These are phyloP conservation scores for Pseudonitzschia pungens DNA, from an alignment of 108 stramenopile species.

Conservation along the genomic window DNA sequence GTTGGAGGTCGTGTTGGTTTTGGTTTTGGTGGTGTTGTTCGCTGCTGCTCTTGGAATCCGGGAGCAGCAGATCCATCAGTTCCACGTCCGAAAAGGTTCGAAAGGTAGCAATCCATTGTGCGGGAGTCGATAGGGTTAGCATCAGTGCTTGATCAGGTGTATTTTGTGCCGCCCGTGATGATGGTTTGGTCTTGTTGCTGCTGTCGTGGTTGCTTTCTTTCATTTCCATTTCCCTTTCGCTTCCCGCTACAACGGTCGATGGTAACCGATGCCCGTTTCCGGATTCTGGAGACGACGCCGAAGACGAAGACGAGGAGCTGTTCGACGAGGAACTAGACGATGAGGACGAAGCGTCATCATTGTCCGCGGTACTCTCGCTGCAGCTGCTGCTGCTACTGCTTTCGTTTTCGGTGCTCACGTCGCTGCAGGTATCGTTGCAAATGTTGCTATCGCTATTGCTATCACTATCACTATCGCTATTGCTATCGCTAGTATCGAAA, in stretches of 20 bases:
- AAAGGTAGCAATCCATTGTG: conserved; percentile 17
- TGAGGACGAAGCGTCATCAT: too few relatives aligned
- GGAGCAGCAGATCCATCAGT: neutral
- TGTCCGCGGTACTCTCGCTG: neutral
- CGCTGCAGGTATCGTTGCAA: neutral
- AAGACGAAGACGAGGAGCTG: too few relatives aligned
- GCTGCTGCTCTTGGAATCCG: neutral
- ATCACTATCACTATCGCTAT: neutral
- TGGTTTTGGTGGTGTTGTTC: neutral
- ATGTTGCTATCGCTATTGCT: neutral
- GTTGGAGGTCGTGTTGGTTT: neutral
- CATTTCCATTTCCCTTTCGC: neutral
- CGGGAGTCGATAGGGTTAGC: neutral
- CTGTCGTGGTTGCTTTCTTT: neutral
- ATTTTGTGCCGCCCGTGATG: too few relatives aligned
- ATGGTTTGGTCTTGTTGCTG: too few relatives aligned
- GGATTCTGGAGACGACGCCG: too few relatives aligned
- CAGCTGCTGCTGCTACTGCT: neutral
- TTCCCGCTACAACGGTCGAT: neutral
- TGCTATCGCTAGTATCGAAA: neutral
- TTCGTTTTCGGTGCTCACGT: too few relatives aligned
- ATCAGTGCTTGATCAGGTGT: too few relatives aligned
- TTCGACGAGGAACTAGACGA: too few relatives aligned
- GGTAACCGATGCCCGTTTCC: neutral
- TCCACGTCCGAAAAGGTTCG: conserved; percentile 1